Base-by-base conservation (phyloP, 306 rosid species). In the Rosa rugosa region DNA sequence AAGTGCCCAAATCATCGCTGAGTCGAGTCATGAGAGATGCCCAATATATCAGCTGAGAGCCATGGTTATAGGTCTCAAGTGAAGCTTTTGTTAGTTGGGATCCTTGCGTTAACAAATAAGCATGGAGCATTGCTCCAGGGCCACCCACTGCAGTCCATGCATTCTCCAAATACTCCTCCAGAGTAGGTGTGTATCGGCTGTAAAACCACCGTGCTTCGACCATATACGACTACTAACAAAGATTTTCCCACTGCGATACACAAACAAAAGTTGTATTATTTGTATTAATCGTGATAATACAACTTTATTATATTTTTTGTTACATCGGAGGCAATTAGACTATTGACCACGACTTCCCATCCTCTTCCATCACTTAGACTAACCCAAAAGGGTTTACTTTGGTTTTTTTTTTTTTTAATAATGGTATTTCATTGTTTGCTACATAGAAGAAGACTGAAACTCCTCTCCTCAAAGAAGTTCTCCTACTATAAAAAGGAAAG, bases 181-280 rank as follows among this genome's bases (percentile, higher is more conserved):
- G 13, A 45, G 76, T 75, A 6, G 85, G 85, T 12, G 51, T 75
- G 25, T 64, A 66, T 27, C 57, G 67, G 11, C 20, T 12, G 67
- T 10, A 50, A 25, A 77, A 84, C 87, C 85, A 84, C 75, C 60
- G 34, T 51, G 87, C 80, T 74, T 84, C 88, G 12, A 69, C 59
- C 13, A 81, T 31, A 72, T 84, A 78, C 11, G 88, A n/a, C n/a
- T n/a, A 63, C 40, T 22, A 23, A 38, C 85, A 78, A 27, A 77
- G 85, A 63, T 67, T 81, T 10, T 13, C 64, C 83, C 87, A 81
- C 87, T 81, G 83, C 67, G 34, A 2, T 1, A 22, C 6, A 23
- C 3, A 59, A 23, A 4, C 38, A 59, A 59, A 59, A 6, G n/a
- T 54, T 9, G 6, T 8, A 3, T n/a, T 9, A 57, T 56, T 56